Percentiles rank a stretch among this genome's conserved stretches.
phyloP scores from a whole-genome alignment of 495 filamentous ascomycete species.

The Aspergillus wentii region DNA sequence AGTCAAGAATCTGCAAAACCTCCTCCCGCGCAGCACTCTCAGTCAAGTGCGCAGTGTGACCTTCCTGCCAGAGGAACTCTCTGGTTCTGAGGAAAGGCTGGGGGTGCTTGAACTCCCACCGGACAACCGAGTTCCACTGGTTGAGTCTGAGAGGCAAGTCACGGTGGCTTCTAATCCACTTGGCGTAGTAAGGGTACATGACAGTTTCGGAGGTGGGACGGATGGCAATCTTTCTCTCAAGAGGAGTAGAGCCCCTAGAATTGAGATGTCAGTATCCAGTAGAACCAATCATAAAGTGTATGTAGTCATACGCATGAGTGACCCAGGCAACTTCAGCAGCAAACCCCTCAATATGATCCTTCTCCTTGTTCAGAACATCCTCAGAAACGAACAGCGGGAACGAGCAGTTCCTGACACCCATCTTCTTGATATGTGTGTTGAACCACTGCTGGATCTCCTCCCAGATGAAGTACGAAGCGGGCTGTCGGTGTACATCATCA shows the following conservation, averaged over 20 bases:
- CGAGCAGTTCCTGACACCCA: constrained; percentile 91
- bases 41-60: constrained; percentile 90
- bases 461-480: constrained; percentile 86
- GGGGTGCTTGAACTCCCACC: constrained; percentile 98
- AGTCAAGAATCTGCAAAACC: constrained; percentile 88
- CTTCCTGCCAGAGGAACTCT: constrained; percentile 98
- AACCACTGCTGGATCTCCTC: constrained; percentile 89
- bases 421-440: constrained; percentile 74
- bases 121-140: constrained; percentile 97
- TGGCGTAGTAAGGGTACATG: constrained; percentile 93
- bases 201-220: constrained; percentile 93
- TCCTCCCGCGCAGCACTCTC: constrained; percentile 72
- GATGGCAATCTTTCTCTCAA: constrained; percentile 93
- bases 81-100: constrained; percentile 89
- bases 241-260: constrained; percentile 66
- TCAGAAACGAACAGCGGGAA: constrained; percentile 93
- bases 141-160: constrained; percentile 90
- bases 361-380: constrained; percentile 88
- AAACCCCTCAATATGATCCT: constrained; percentile 96
- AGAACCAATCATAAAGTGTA: constrained; percentile 6
- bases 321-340: constrained; percentile 98
- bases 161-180: constrained; percentile 92
- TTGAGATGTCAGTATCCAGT: constrained; percentile 16
- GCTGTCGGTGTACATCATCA: constrained; percentile 21
- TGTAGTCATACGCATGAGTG: constrained; percentile 72